Base-by-base conservation (phyloP, 495 filamentous ascomycete genomes). In the Penicillium crystallinum region DNA sequence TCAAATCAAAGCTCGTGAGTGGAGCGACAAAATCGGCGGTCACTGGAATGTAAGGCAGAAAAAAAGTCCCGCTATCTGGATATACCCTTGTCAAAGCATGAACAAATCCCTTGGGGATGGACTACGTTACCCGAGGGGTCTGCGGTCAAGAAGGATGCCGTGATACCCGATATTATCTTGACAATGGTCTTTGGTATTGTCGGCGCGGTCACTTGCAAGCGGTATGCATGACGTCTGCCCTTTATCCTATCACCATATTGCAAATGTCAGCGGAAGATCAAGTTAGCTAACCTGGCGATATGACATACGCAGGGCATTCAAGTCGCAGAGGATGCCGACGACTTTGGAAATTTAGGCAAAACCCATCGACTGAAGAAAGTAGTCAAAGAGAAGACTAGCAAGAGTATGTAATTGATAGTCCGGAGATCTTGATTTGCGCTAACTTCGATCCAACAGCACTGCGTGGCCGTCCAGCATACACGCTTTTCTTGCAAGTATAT, bases 401-500 rank as follows among this genome's bases (percentile, higher is more conserved):
- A 71, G 62, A 73, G 80, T 81, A 72, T 54, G 62, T 53, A 35
- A 31, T 41, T 15, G 10, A 14, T 40, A 18, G 8, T 1, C 29
- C 12, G 12, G 37, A 9, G 25, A 39, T 10, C 6, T 22, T 11
- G 17, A 3, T 14, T 0, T 22, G 57, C n/a, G 46, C 51, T 58
- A 19, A 40, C 43, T 39, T 10, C 40, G 4, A 19, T n/a, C 5
- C 1, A 45, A 12, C 33, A 80, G 76, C 76, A 44, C 74, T 83
- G 45, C 64, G 70, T 8, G 90, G 89, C 45, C 73, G 75, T 41
- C 71, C 81, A 36, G 91, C 85, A 22, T 77, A 79, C 47, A 80
- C 86, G 53, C 77, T 96, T n/a, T 96, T 84, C 67, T 71, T 98
- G 33, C 84, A 92, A 64, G 84, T 79, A 58, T 82, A 89, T 46